Conservation (phyloP, 2,329 filamentous ascomycete species). For the Trichoderma pleuroti region DNA sequence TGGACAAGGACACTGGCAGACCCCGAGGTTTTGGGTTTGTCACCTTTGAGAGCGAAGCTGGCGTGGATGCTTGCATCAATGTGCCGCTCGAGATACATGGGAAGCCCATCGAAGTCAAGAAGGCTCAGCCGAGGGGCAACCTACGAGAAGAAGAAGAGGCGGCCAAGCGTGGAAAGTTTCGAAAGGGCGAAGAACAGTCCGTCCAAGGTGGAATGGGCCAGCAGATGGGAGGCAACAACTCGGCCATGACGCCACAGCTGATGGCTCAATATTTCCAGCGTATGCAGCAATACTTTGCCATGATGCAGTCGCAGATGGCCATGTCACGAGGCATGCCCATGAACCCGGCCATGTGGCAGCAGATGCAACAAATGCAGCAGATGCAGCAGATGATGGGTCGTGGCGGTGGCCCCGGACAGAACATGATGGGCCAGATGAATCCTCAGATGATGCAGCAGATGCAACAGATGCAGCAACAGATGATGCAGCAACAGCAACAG, state of each 20-base stretch:
- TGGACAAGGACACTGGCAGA: slow-evolving; percentile 98
- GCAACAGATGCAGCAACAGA: slow-evolving; percentile 44
- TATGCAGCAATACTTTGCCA: slow-evolving; percentile 94
- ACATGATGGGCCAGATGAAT: slow-evolving; percentile 44
- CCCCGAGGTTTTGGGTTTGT: slow-evolving; percentile 97
- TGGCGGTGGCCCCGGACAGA: slow-evolving; percentile 31
- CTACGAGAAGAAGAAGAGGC: slow-evolving; percentile 84
- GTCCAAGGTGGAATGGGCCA: slow-evolving; percentile 38
- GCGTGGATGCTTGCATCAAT: slow-evolving; percentile 86
- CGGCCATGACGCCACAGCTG: slow-evolving; percentile 87
- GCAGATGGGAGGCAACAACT: slow-evolving; percentile 41
- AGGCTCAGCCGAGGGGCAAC: slow-evolving; percentile 92
- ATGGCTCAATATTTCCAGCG: slow-evolving; percentile 99
- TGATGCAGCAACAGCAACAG: slow-evolving; percentile 42
- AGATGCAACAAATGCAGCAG: slow-evolving; percentile 74
- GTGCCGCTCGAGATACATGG: slow-evolving; percentile 86
- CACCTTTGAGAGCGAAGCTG: slow-evolving; percentile 93
- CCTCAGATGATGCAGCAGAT: slow-evolving; percentile 59
- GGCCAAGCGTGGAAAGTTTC: slow-evolving; percentile 59
- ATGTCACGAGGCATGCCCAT: slow-evolving; percentile 72
- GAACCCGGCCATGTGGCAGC: slow-evolving; percentile 74
- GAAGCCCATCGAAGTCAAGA: slow-evolving; percentile 97
- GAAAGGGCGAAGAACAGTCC: slow-evolving; percentile 50
- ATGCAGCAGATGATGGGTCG: slow-evolving; percentile 56
- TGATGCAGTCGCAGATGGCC: slow-evolving; percentile 92